Conservation (phyloP, 768 basidiomycete genomes). For the Phanerochaete sordida region DNA sequence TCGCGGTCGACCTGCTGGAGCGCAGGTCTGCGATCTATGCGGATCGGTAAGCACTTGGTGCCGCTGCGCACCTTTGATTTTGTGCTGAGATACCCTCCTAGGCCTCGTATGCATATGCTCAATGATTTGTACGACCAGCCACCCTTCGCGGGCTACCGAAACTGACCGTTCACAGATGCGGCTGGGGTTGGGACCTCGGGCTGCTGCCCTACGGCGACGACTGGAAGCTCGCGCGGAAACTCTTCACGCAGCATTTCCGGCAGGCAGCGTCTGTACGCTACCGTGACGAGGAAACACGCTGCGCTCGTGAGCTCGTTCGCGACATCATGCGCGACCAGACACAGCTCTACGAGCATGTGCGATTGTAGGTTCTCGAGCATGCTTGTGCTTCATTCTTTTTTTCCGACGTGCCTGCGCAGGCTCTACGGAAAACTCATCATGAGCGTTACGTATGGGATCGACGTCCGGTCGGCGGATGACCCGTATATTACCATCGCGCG, state of each 20-base stretch:
- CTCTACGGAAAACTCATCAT: conserved; percentile 12
- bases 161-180: background rate
- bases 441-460: conserved; percentile 16
- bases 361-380: conserved; percentile 3
- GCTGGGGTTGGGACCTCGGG: conserved; percentile 11
- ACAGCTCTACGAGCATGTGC: conserved; percentile 1
- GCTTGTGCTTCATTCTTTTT: background rate
- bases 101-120: conserved; percentile 6
- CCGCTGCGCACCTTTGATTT: no score
- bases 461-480: conserved; percentile 12
- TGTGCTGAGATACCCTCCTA: background rate
- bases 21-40: conserved; percentile 25
- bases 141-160: background rate
- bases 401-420: background rate
- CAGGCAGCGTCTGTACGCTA: background rate
- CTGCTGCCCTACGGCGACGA: conserved; percentile 10
- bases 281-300: background rate
- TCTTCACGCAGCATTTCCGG: conserved; percentile 10
- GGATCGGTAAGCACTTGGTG: conserved; percentile 8
- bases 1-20: conserved; percentile 23
- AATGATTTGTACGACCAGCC: background rate
- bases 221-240: conserved; percentile 3
- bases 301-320: conserved; percentile 3
- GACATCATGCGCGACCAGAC: background rate
- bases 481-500: conserved; percentile 8